Evolutionary conservation across 208 protist species (phyloP).

Genomic region (Acanthamoeba sp.): DNA sequence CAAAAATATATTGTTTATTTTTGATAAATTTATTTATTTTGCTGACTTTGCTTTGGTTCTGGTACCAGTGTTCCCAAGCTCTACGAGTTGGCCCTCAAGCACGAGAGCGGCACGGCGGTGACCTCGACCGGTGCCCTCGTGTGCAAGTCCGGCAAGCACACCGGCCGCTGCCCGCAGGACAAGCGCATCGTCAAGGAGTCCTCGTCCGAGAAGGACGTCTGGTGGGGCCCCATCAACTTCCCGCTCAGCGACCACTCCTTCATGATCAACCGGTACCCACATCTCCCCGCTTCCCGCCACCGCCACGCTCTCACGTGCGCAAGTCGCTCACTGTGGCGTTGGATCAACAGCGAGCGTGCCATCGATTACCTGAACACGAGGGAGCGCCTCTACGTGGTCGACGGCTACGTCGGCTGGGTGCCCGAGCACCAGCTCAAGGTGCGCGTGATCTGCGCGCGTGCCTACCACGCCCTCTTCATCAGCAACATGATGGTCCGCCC

Average conservation of each 20-base stretch:
- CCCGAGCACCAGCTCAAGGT: conserved; percentile 95
- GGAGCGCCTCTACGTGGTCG: conserved; percentile 95
- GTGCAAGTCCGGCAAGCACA: conserved; percentile 93
- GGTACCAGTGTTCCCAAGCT: conserved; percentile 16
- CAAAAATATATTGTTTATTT: neutral
- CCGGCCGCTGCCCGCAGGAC: conserved; percentile 94
- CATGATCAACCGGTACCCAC: conserved; percentile 87
- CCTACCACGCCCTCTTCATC: conserved; percentile 98
- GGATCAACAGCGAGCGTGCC: conserved; percentile 91
- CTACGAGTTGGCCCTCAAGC: conserved; percentile 29
- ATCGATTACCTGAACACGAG: conserved; percentile 95
- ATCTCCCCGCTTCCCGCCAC: neutral
- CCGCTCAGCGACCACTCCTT: conserved; percentile 93
- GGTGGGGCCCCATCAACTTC: conserved; percentile 97
- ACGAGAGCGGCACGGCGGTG: conserved; percentile 84
- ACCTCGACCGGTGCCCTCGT: conserved; percentile 92
- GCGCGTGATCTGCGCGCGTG: conserved; percentile 93
- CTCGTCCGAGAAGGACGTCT: conserved; percentile 91
- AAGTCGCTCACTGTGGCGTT: too few relatives aligned
- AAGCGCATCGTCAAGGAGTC: conserved; percentile 95
- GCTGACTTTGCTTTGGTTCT: neutral
- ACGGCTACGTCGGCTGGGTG: conserved; percentile 95
- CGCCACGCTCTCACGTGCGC: neutral
- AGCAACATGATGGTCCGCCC: conserved; percentile 96
- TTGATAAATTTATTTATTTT: neutral